Percentiles rank a stretch among this genome's conserved stretches.
These are phyloP conservation scores for Aureococcus anophagefferens DNA, from an alignment of 108 stramenopile species.

Conservation along the genomic window DNA sequence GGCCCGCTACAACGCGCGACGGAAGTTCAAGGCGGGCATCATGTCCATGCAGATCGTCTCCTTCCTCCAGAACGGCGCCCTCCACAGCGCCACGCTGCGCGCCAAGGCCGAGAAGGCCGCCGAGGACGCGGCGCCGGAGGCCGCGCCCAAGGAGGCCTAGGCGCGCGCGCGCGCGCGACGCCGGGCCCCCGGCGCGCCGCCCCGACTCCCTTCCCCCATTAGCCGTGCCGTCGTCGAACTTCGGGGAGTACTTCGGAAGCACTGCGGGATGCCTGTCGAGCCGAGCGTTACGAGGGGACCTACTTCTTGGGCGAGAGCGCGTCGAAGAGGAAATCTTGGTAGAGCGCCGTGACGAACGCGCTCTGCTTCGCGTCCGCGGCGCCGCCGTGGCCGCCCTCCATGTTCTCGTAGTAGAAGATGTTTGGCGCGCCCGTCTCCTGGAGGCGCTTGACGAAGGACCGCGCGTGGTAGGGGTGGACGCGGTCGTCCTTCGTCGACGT, in stretches of 20 bases:
- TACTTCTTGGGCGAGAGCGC: not conserved
- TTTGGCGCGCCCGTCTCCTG: constrained; percentile 48
- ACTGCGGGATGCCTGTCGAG: too few relatives aligned
- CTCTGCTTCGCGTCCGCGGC: constrained; percentile 77
- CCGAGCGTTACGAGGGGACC: too few relatives aligned
- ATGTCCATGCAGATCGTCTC: not conserved
- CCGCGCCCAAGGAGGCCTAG: too few relatives aligned
- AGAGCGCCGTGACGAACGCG: constrained; percentile 61
- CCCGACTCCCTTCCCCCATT: too few relatives aligned
- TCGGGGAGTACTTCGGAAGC: too few relatives aligned
- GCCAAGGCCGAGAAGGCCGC: not conserved
- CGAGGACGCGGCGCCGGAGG: too few relatives aligned
- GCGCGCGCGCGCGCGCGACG: too few relatives aligned
- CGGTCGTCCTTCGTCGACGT: constrained; percentile 83
- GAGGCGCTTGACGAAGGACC: constrained; percentile 73
- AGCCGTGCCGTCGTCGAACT: too few relatives aligned
- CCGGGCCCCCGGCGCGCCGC: too few relatives aligned
- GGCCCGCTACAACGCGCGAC: constrained; percentile 20
- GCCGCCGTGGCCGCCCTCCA: constrained; percentile 86
- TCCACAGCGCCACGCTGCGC: not conserved
- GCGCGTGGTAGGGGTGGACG: constrained; percentile 82
- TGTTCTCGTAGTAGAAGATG: constrained; percentile 85
- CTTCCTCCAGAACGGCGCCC: not conserved
- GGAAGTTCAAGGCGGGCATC: constrained; percentile 27
- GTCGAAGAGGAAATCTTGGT: constrained; percentile 53